These are phyloP conservation scores for Crithidia sp. DNA, from an alignment of 208 protist species.

Conservation along the genomic window DNA sequence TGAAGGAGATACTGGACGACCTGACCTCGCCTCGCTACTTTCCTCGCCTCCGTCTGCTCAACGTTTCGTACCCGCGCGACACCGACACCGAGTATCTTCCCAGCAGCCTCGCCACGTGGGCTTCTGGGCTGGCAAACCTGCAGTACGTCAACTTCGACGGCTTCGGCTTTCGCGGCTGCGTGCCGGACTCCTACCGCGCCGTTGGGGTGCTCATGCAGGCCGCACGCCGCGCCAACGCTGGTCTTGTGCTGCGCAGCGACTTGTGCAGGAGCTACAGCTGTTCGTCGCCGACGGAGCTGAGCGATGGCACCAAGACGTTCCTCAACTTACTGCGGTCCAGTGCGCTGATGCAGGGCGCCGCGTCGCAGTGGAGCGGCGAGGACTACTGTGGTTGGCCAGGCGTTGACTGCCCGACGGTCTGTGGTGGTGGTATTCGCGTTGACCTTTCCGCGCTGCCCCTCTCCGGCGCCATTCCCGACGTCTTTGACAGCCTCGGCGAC, in stretches of 20 bases:
- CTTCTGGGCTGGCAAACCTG: not conserved
- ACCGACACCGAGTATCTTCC: not conserved
- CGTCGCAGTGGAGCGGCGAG: not conserved
- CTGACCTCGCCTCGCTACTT: constrained; percentile 2
- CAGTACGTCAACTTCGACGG: constrained; percentile 3
- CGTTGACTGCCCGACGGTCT: not conserved
- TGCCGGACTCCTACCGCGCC: constrained; percentile 1
- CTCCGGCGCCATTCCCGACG: constrained; percentile 2
- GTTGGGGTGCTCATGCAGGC: constrained; percentile 5
- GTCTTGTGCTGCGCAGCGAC: not conserved
- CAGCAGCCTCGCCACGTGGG: not conserved
- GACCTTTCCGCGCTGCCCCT: constrained; percentile 10
- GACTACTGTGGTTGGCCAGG: constrained; percentile 5
- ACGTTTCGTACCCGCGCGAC: constrained; percentile 7
- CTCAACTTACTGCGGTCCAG: not conserved
- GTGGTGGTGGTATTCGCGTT: constrained; percentile 2
- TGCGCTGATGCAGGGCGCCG: not conserved
- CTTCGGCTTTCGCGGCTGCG: constrained; percentile 2
- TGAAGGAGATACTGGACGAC: not conserved
- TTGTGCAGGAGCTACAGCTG: not conserved
- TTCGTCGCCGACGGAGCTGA: not conserved
- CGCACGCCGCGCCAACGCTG: constrained; percentile 6
- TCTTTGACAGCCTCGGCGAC: not conserved
- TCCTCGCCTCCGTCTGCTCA: not conserved
- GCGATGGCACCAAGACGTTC: constrained; percentile 2